Base-by-base conservation (phyloP, 768 basidiomycete genomes). In the Boletus tylopilopsis region DNA sequence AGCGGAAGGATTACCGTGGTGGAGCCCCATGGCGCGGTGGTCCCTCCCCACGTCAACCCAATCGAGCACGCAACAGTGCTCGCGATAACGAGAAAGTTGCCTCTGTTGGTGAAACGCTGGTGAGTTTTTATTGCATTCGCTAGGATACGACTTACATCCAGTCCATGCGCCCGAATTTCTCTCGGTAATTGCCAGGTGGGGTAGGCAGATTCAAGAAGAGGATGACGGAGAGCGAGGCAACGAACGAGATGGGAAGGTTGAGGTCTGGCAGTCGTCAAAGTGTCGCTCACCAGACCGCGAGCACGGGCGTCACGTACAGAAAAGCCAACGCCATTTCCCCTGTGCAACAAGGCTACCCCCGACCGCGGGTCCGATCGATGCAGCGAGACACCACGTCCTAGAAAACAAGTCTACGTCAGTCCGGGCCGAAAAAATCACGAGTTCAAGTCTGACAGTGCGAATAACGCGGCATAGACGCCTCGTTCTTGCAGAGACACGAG, bases 21-120 rank as follows among this genome's bases (percentile, higher is more conserved):
- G 0, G 73, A 74, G 5, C 54, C 46, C 78, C 78, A 80, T 1
- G 71, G 51, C 44, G 66, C 74, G 3, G 57, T 53, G 6, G 68
- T 61, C 7, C 79, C 78, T 2, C 72, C 79, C 75, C 70, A 72
- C 9, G 74, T 70, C 41, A 74, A 47, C 13, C 61, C 70, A 32
- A 73, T 57, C 8, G 63, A 57, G 21, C 51, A 49, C 23, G 66
- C 56, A 4, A 62, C 58, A 1, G 68, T 67, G 23, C 63, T 61
- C 1, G 55, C 48, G 29, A 69, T 67, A 15, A 75, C 49, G 6
- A 73, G 37, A 4, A 64, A 11, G 36, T 72, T 74, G 7, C 73
- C 71, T 19, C 76, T 74, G 33, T 33, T 3, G 24, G 16, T 9
- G 21, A 18, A 57, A 30, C 4, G 13, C 2, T 11, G n/a, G 24